phyloP scores from a whole-genome alignment of 164 flowering plant species.

The Buxus sempervirens region DNA sequence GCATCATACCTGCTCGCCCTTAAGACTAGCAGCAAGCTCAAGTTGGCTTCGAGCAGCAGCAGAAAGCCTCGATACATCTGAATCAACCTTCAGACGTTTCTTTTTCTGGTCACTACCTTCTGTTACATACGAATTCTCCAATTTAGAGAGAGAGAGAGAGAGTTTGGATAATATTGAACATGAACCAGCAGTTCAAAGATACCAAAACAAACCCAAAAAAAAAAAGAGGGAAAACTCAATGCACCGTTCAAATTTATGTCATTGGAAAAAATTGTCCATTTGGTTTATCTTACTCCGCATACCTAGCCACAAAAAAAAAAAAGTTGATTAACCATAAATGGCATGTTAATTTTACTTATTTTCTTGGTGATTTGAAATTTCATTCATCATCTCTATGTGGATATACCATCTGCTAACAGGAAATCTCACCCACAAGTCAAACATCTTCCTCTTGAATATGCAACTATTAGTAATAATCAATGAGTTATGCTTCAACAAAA shows the following conservation, averaged over 20 bases:
- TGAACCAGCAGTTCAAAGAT: neutral
- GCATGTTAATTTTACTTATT: too few species aligned
- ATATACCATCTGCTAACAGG: neutral
- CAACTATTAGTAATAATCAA: too few species aligned
- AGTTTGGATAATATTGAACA: too few species aligned
- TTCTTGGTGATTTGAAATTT: neutral
- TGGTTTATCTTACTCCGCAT: neutral
- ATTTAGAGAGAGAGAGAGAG: too few species aligned
- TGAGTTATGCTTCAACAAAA: too few species aligned
- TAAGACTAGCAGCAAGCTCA: slow-evolving; percentile 66
- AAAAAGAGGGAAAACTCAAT: too few species aligned
- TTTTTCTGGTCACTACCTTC: slow-evolving; percentile 88
- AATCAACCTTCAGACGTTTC: slow-evolving; percentile 79
- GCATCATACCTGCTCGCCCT: slow-evolving; percentile 82
- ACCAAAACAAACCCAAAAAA: too few species aligned
- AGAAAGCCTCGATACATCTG: slow-evolving; percentile 66
- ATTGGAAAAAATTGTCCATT: neutral
- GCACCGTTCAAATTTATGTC: neutral
- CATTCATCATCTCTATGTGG: neutral
- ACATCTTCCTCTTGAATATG: neutral
- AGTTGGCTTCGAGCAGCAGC: slow-evolving; percentile 62
- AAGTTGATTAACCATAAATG: neutral
- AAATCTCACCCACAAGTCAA: neutral
- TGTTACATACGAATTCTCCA: slow-evolving; percentile 27
- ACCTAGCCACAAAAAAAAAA: neutral